Percentiles rank a stretch among this genome's conserved stretches.
Conservation (phyloP, 768 basidiomycete species). For the Strobilomyces dryophilus region DNA sequence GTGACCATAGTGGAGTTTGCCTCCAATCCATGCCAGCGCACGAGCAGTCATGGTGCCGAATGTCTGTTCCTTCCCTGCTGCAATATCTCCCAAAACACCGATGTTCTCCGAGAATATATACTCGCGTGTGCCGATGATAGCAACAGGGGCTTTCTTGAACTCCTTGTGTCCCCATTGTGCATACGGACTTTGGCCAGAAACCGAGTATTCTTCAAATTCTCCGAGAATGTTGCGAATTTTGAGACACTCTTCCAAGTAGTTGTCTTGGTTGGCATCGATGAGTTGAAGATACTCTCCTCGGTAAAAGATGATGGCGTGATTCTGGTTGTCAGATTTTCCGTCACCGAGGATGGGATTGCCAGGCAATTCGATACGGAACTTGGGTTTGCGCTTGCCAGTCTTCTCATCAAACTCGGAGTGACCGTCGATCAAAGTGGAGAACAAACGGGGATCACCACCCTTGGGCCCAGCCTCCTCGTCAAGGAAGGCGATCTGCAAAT, state of each 20-base stretch:
- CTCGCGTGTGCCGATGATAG: conserved; percentile 97
- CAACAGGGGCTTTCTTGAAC: conserved; percentile 85
- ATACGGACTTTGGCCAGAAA: conserved; percentile 92
- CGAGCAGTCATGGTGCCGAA: conserved; percentile 98
- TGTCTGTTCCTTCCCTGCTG: conserved; percentile 99
- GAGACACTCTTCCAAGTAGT: conserved; percentile 97
- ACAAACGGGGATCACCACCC: conserved; percentile 83
- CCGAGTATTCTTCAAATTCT: conserved; percentile 93
- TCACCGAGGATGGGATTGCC: conserved; percentile 99
- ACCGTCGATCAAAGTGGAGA: conserved; percentile 93
- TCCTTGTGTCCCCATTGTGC: conserved; percentile 95
- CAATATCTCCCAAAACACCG: conserved; percentile 97
- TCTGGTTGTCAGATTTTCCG: conserved; percentile 99
- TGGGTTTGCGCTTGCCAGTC: conserved; percentile 87
- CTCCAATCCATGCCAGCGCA: conserved; percentile 94
- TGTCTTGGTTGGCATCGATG: conserved; percentile 99
- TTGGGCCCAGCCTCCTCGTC: conserved; percentile 93
- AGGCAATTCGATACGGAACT: conserved; percentile 96
- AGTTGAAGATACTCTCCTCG: conserved; percentile 98
- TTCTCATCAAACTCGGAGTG: conserved; percentile 92
- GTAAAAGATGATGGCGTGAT: conserved; percentile 98
- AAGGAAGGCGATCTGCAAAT: conserved; percentile 96
- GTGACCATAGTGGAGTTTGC: conserved; percentile 98
- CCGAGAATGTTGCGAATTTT: conserved; percentile 98
- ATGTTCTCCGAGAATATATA: conserved; percentile 99